Base-by-base conservation (phyloP, 306 rosid species). In the Lathyrus oleraceus region DNA sequence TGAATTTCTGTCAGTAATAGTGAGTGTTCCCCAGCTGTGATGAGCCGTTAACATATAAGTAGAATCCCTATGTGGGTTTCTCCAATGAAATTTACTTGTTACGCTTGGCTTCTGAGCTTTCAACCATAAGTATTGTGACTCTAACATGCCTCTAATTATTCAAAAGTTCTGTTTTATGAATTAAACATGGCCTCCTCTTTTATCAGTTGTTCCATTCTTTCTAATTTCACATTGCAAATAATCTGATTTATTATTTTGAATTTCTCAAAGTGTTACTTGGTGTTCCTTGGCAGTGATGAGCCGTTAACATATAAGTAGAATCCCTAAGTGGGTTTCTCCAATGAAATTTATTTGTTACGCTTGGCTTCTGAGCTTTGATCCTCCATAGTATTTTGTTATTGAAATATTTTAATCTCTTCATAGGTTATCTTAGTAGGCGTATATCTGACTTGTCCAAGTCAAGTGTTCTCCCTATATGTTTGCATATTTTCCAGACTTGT, bases 51-150 rank as follows among this genome's bases (percentile, higher is more conserved):
- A 82, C 87, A 78, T 30, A 75, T 78, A 84, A 78, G 87, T 71
- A 72, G 67, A 12, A 5, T 27, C 11, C 39, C 32, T 44, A n/a
- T 0, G 38, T 44, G 70, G 79, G 67, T 20, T 65, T 77, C 80
- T 76, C 79, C 77, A 5, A 10, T 69, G 90, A 86, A 84, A 81
- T 81, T 8, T 17, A 6, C 40, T 75, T 85, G 89, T 79, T 84
- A 73, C 82, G 85, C 85, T 87, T 83, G 84, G 81, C 87, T 87
- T 85, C 88, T 81, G 82, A 85, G 92, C 89, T 78, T 53, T 42
- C 47, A 10, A 11, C 5, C 1, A 2, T 3, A 11, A 40, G 45
- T 40, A 10, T 39, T 39, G 2, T 39, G 43, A 28, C 5, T 28
- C 25, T 23, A 23, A 23, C 25, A n/a, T n/a, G n/a, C n/a, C n/a